Percentiles rank a stretch among this genome's conserved stretches.
Evolutionary conservation across 768 basidiomycete species (phyloP).

Genomic region (Lactarius psammicola): DNA sequence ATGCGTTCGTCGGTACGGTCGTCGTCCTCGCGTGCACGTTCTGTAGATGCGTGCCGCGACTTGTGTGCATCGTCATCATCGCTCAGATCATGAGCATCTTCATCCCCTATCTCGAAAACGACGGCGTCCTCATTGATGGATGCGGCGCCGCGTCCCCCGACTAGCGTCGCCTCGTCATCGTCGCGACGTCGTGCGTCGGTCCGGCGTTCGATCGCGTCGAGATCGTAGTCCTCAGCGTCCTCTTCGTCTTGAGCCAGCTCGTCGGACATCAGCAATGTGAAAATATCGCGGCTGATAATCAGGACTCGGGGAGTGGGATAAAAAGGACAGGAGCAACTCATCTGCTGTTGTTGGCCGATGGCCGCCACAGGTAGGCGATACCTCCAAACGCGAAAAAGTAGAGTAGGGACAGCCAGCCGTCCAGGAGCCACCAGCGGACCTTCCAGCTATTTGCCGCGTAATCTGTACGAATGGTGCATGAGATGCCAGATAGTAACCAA

Average conservation of each 20-base stretch:
- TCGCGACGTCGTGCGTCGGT: slow-evolving; percentile 47
- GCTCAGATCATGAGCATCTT: slow-evolving; percentile 56
- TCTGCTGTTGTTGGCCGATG: slow-evolving; percentile 86
- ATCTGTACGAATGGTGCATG: slow-evolving; percentile 47
- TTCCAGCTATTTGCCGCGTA: slow-evolving; percentile 91
- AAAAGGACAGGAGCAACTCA: slow-evolving; percentile 42
- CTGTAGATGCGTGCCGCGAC: slow-evolving; percentile 52
- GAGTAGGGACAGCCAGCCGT: slow-evolving; percentile 89
- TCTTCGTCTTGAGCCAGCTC: slow-evolving; percentile 94
- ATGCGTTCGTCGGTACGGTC: slow-evolving; percentile 58
- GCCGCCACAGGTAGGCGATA: slow-evolving; percentile 92
- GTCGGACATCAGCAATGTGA: slow-evolving; percentile 89
- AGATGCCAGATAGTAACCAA: neutral
- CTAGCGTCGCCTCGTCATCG: slow-evolving; percentile 69
- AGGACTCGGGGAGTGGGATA: slow-evolving; percentile 3
- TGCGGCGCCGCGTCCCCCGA: slow-evolving; percentile 54
- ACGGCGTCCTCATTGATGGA: slow-evolving; percentile 62
- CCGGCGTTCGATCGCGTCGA: slow-evolving; percentile 68
- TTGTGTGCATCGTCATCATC: slow-evolving; percentile 50
- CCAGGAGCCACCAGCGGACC: slow-evolving; percentile 92
- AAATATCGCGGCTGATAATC: slow-evolving; percentile 38
- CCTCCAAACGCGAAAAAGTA: slow-evolving; percentile 78
- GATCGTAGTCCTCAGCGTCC: slow-evolving; percentile 90
- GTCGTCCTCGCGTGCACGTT: slow-evolving; percentile 48
- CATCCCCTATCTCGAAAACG: slow-evolving; percentile 91